Conservation (phyloP, 371 early-diverging fungal genomes). For the Dichotomocladium elegans region DNA sequence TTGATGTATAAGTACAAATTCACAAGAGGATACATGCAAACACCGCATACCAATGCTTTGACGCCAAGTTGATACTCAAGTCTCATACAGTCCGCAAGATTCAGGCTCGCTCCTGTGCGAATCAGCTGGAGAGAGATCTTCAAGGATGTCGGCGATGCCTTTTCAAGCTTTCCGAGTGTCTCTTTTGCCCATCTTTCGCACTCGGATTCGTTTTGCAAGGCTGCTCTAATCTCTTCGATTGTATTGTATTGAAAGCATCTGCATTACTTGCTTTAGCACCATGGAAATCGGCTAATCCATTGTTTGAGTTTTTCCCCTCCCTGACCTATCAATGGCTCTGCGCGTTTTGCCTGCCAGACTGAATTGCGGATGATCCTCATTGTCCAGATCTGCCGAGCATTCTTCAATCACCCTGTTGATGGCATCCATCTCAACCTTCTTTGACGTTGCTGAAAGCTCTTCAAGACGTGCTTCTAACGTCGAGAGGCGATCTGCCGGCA, state of each 20-base stretch:
- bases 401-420: constrained; percentile 89
- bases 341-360: constrained; percentile 62
- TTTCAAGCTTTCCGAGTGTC: constrained; percentile 59
- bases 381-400: constrained; percentile 62
- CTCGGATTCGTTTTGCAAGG: constrained; percentile 42
- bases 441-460: constrained; percentile 69
- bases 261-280: not conserved
- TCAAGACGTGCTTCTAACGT: constrained; percentile 76
- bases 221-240: not conserved
- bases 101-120: constrained; percentile 62
- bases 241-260: constrained; percentile 3
- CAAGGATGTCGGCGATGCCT: constrained; percentile 83
- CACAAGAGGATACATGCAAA: too few relatives aligned
- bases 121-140: constrained; percentile 84
- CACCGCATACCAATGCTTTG: not conserved
- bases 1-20: too few relatives aligned
- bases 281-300: too few relatives aligned
- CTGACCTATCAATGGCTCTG: constrained; percentile 72
- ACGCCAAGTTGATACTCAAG: too few relatives aligned
- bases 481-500: constrained; percentile 81
- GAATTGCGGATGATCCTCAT: constrained; percentile 17
- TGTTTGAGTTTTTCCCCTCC: too few relatives aligned
- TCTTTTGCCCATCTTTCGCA: constrained; percentile 61
- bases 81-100: constrained; percentile 64
- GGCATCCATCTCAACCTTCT: constrained; percentile 67